Evolutionary conservation across 768 basidiomycete genomes (phyloP).

Genomic region (Gautieria morchelliformis): DNA sequence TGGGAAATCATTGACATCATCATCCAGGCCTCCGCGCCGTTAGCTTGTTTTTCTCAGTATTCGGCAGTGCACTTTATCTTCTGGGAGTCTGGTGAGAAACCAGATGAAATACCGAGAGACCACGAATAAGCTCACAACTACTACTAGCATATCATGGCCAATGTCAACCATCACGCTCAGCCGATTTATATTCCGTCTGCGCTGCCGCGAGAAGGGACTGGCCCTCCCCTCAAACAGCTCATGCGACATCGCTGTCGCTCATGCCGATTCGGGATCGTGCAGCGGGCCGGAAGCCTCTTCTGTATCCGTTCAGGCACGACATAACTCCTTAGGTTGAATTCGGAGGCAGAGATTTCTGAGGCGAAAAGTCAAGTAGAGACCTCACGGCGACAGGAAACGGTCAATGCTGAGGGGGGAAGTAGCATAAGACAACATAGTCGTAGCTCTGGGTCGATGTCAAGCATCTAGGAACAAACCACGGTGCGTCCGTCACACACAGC

Average conservation of each 20-base stretch:
- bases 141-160: slow-evolving; percentile 1
- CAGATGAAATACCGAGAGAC: background rate
- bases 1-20: too few relatives aligned
- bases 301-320: background rate
- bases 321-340: too few relatives aligned
- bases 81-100: background rate
- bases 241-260: too few relatives aligned
- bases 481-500: too few relatives aligned
- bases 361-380: too few relatives aligned
- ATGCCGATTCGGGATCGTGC: background rate
- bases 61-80: background rate
- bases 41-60: slow-evolving; percentile 1
- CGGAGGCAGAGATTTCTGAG: too few relatives aligned
- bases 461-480: too few relatives aligned
- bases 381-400: too few relatives aligned
- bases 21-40: slow-evolving; percentile 1
- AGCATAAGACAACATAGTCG: too few relatives aligned
- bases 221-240: background rate
- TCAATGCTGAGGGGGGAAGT: too few relatives aligned
- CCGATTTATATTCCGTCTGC: slow-evolving; percentile 2
- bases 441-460: too few relatives aligned
- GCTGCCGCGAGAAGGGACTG: background rate
- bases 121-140: background rate
- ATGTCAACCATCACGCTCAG: background rate
- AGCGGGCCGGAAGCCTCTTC: background rate